Conservation (phyloP, 495 filamentous ascomycete species). For the Evernia prunastri region DNA sequence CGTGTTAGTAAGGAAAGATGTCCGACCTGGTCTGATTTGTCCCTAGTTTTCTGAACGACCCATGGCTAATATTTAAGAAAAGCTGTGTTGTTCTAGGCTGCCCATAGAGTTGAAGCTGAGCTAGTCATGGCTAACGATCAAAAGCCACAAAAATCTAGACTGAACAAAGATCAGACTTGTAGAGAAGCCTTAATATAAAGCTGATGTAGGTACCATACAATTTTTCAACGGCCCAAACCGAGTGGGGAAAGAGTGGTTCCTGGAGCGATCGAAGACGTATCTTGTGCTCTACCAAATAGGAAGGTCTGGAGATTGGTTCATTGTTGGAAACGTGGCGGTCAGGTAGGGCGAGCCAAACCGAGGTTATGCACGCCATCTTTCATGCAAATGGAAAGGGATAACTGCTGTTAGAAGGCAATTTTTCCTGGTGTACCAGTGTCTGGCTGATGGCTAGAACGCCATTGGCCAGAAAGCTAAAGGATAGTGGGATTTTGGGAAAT, state of each 20-base stretch:
- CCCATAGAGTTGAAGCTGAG: not conserved
- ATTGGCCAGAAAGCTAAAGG: constrained; percentile 9
- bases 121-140: not conserved
- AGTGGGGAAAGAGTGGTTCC: not conserved
- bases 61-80: not conserved
- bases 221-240: not conserved
- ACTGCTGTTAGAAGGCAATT: not conserved
- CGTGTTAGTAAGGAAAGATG: not conserved
- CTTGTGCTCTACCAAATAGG: constrained; percentile 1
- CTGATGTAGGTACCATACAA: not conserved
- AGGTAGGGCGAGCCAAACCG: not conserved
- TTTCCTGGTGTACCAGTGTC: not conserved
- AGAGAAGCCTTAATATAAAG: too few species aligned
- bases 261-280: not conserved
- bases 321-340: not conserved
- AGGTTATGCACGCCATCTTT: not conserved
- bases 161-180: not conserved
- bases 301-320: not conserved
- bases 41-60: not conserved
- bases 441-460: constrained; percentile 7
- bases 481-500: not conserved
- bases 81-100: not conserved
- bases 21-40: not conserved
- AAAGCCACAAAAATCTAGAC: constrained; percentile 3
- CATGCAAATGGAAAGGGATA: not conserved